A percentile compares a stretch with the other conserved stretches of the same genome.
phyloP scores from a whole-genome alignment of 257 asterid species.

The Solanum piurae region DNA sequence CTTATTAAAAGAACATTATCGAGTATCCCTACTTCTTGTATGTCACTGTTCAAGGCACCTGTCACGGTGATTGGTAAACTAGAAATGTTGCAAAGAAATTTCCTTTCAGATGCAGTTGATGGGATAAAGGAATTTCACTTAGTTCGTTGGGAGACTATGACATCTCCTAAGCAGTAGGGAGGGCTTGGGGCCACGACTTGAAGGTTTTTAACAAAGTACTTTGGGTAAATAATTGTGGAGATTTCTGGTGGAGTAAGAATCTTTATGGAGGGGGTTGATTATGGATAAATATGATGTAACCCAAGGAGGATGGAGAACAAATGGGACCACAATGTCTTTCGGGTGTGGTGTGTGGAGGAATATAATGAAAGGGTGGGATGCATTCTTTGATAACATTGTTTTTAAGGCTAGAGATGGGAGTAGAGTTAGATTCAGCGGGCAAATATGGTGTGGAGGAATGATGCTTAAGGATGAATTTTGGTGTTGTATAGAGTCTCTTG shows the following conservation, averaged over 20 bases:
- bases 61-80: neutral
- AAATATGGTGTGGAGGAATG: neutral
- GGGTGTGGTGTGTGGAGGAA: neutral
- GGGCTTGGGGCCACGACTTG: neutral
- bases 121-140: neutral
- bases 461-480: neutral
- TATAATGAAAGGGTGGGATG: neutral
- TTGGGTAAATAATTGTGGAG: neutral
- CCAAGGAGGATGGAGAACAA: neutral
- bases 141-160: neutral
- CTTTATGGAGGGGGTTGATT: neutral
- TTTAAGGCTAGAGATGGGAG: neutral
- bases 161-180: neutral
- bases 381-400: neutral
- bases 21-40: neutral
- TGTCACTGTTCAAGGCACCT: neutral
- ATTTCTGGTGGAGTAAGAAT: neutral
- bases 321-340: neutral
- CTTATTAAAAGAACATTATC: neutral
- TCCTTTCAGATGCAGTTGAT: neutral
- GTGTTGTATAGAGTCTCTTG: neutral
- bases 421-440: neutral
- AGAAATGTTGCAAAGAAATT: neutral
- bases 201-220: neutral
- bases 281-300: neutral